Evolutionary conservation across 208 protist genomes (phyloP).

Genomic region (Crithidia thermophila): DNA sequence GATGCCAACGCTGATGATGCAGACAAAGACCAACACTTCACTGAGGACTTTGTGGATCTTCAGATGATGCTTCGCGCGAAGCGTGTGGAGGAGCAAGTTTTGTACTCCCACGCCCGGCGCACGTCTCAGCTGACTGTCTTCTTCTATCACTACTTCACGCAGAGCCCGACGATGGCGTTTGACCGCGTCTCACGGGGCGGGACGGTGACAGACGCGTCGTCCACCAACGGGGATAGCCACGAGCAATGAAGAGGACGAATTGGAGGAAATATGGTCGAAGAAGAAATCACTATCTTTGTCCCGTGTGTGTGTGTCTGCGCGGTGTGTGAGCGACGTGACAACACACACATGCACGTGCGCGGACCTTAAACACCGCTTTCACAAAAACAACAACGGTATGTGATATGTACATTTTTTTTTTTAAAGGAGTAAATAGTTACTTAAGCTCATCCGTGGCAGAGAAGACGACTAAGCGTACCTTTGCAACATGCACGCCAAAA

Average conservation of each 20-base stretch:
- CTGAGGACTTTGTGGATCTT: background rate
- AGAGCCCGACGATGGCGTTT: conserved; percentile 26
- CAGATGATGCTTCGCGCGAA: background rate
- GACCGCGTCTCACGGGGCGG: conserved; percentile 4
- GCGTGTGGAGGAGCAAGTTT: conserved; percentile 19
- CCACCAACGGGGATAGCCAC: background rate
- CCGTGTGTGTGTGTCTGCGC: too few species aligned
- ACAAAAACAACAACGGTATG: too few species aligned
- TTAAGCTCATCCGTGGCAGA: too few species aligned
- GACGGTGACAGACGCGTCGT: background rate
- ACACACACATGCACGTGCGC: too few species aligned
- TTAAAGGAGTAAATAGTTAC: too few species aligned
- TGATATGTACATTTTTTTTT: too few species aligned
- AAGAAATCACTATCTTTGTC: background rate
- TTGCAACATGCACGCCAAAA: too few species aligned
- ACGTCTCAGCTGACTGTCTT: conserved; percentile 20
- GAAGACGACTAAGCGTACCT: too few species aligned
- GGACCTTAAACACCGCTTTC: too few species aligned
- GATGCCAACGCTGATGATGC: background rate
- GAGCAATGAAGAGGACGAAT: background rate
- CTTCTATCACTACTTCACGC: conserved; percentile 35
- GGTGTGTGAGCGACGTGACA: too few species aligned
- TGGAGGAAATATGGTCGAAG: too few species aligned
- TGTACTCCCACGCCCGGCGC: conserved; percentile 10
- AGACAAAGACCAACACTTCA: background rate